Base-by-base conservation (phyloP, 2,329 filamentous ascomycete species). In the Hawksworthiomyces lignivorus region DNA sequence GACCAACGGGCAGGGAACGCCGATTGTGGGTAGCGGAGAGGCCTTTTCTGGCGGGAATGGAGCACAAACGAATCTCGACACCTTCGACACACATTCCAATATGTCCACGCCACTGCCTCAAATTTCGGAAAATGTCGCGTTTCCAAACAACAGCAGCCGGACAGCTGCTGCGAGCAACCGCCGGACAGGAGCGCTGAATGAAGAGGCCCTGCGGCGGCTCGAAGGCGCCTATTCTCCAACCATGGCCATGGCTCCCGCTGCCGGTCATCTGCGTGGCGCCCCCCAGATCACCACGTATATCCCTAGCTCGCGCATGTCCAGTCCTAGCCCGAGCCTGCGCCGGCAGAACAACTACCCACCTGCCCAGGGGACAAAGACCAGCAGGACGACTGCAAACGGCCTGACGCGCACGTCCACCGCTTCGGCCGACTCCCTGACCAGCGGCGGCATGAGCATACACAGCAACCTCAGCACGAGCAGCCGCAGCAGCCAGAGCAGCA, bases 121-220 rank as follows among this genome's bases (percentile, higher is more conserved):
- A 21, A 52, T 52, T 21, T 46, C 44, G 6, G 50, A 52, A 20
- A 24, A 50, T 18, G 26, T 21, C 6, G n/a, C 38, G 5, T 34
- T 36, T 4, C 36, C 28, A 12, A 9, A 27, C 14, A 26, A 17
- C 20, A 12, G 9, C 10, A 17, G n/a, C 9, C 18, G 26, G 31
- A 14, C 28, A n/a, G n/a, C 37, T 8, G 6, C 17, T 9, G 12
- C 9, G 2, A n/a, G 7, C 22, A 7, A 34, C 14, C 21, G 41
- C 15, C 41, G 32, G 2, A 17, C 21, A 10, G 45, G 38, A 7
- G 15, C 36, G 1, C 35, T 57, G 10, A 56, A 54, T 38, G 54
- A 59, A 27, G 56, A 57, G 27, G 52, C 54, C 1, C 48, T 58
- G 14, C 44, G 50, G 2, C 50, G 39, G 12, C 44, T 60, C 14